Base-by-base conservation (phyloP, 371 early-diverging fungal species). In the Lichtheimia ramosa region DNA sequence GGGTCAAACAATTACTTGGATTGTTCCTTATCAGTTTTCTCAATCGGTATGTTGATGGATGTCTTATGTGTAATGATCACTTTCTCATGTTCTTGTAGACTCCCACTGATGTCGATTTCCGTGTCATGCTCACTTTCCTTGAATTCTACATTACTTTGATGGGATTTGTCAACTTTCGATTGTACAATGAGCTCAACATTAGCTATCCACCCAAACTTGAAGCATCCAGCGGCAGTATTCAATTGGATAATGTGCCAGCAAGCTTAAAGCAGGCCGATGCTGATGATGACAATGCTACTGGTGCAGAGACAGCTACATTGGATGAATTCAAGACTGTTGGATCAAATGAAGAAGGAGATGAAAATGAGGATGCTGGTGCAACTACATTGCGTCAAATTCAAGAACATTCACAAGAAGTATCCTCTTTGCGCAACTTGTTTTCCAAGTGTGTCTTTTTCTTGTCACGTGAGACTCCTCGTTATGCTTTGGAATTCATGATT, bases 71-170 rank as follows among this genome's bases (percentile, higher is more conserved):
- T n/a, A n/a, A n/a, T n/a, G n/a, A n/a, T n/a, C n/a, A n/a, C n/a
- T n/a, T n/a, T n/a, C n/a, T n/a, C 23, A 12, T 3, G 18, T 8
- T 42, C 8, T 40, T 16, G 18, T 69, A 88, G 82, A 78, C 89
- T 18, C 97, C 99, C n/a, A 75, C 82, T 21, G 94, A 95, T 73
- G 98, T 98, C 21, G 99, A 98, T 78, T 93, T 97, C 81, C 86
- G 91, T 66, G 93, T 98, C 50, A 97, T 98, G 97, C 63, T 85
- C 65, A 97, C 96, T 20, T 98, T 98, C 83, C 80, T 97, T 66
- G 96, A 98, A 70, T 91, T 98, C 62, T 94, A 98, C 77, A 87
- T 85, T 66, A 92, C 95, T 3, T 75, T 97, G 48, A 75, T 96
- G 56, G 92, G 95, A n/a, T 98, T 97, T 73, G 92, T 97, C 75